Base-by-base conservation (phyloP, 805 yeast species). In the Metschnikowia cerradonensis region DNA sequence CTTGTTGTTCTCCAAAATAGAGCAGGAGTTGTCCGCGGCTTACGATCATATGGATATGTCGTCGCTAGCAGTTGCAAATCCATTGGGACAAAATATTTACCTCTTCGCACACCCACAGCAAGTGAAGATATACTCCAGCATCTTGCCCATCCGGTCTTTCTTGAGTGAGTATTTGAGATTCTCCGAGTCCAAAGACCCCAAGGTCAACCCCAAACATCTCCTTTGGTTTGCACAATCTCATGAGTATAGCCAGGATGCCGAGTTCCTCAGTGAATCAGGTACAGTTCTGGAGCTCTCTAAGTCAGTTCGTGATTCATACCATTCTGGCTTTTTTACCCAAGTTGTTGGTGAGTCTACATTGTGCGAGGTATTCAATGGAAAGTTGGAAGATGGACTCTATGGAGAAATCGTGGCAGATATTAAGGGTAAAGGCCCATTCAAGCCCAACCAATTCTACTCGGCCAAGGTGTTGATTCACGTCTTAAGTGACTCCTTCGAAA, bases 61-160 rank as follows among this genome's bases (percentile, higher is more conserved):
- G 13, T 63, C 71, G 38, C 52, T 81, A 19, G 60, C 83, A 0
- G 59, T 80, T 23, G 76, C 81, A 0, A 80, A 79, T 56, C 73
- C 81, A 1, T 59, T 82, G 43, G 76, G 68, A 23, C 66, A 70
- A 11, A 76, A 71, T 48, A 64, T 76, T 1, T 72, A 70, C 43
- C 63, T 75, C 37, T 52, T 65, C 17, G 34, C 38, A 3, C 32
- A 39, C 7, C 23, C 56, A n/a, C 41, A 23, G n/a, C 20, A 40
- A 3, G 31, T 48, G 7, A 32, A 14, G 8, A 39, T 55, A 11
- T 51, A 55, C 22, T 23, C 45, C 3, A 19, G 45, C 1, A 44
- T 61, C 6, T 30, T 59, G n/a, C 47, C 51, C 1, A 46, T 60
- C 6, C 61, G 60, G 3, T 49, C 49, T 11, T 61, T 65, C 41